Evolutionary conservation across 2,329 filamentous ascomycete genomes (phyloP), one percentile per base, ranked within the genome.

Genomic region (Penicillium hesseltinei): DNA sequence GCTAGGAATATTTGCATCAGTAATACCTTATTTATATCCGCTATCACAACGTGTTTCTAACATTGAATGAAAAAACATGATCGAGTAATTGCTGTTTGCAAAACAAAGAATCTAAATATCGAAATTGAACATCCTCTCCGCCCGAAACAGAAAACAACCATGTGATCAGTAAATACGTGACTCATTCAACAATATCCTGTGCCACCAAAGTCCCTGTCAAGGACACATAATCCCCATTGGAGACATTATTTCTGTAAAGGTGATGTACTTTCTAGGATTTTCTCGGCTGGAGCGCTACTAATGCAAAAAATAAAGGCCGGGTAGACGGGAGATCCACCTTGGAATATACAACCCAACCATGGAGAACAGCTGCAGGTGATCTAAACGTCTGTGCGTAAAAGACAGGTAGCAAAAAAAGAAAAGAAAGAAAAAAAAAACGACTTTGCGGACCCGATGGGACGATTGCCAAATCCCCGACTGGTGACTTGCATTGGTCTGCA

Each of bases 301-400:
- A 56, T 60, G 56, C 58, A 53, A 52, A 50, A 31, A 55, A 56
- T 45, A n/a, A 44, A 58, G 56, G 54, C 56, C 53, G 39, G n/a
- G 45, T 36, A 35, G 45, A n/a, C 45, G 31, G 45, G 31, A 47
- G 31, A 47, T 13, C 45, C 45, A 35, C 45, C 21, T 35, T 29
- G 49, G 21, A 36, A 49, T 45, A 43, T 40, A 21, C 29, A 40
- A 57, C 66, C 4, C 66, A 76, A 3, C 68, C 61, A 38, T n/a
- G 13, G 38, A 27, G 21, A 19, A 39, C 19, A 54, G 29, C 35
- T 29, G 35, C 54, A 46, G 40, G 40, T 56, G 42, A 56, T 56
- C 19, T n/a, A 35, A 29, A 27, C 13, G 54, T 56, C 54, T 53
- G 54, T 56, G 54, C 43, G 43, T 7, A 38, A 11, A 17, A 13